Evolutionary conservation across 2,329 filamentous ascomycete species (phyloP).

Genomic region (Diaporthe destruens): DNA sequence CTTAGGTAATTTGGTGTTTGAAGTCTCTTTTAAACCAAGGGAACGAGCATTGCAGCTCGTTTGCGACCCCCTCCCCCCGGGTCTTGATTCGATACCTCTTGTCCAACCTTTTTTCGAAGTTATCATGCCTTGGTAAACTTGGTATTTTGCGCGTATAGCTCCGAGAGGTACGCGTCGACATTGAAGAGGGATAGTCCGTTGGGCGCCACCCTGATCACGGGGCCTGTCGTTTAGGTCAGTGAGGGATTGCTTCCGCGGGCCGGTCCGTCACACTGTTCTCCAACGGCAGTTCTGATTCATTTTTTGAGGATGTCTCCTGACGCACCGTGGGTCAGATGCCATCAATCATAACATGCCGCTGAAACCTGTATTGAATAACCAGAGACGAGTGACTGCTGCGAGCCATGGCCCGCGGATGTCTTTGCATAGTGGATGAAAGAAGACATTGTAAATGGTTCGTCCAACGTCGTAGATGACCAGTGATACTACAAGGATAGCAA

Average conservation of each 20-base stretch:
- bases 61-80: too few relatives aligned
- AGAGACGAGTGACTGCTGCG: constrained; percentile 9
- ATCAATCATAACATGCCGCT: too few relatives aligned
- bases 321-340: background rate
- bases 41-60: too few relatives aligned
- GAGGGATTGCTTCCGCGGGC: background rate
- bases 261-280: background rate
- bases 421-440: constrained; percentile 5
- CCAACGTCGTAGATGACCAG: background rate
- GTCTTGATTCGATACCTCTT: background rate
- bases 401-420: background rate
- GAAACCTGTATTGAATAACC: background rate
- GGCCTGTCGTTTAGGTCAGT: background rate
- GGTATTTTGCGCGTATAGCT: constrained; percentile 11
- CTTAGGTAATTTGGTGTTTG: too few relatives aligned
- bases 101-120: too few relatives aligned
- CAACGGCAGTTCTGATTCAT: background rate
- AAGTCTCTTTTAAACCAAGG: too few relatives aligned
- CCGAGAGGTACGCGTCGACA: constrained; percentile 3
- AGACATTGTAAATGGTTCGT: background rate
- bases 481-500: background rate
- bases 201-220: constrained; percentile 9
- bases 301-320: background rate
- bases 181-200: constrained; percentile 10
- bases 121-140: background rate